Evolutionary conservation across 768 basidiomycete species (phyloP), one percentile per base, ranked within the genome.

Genomic region (Lentinula raphanica): DNA sequence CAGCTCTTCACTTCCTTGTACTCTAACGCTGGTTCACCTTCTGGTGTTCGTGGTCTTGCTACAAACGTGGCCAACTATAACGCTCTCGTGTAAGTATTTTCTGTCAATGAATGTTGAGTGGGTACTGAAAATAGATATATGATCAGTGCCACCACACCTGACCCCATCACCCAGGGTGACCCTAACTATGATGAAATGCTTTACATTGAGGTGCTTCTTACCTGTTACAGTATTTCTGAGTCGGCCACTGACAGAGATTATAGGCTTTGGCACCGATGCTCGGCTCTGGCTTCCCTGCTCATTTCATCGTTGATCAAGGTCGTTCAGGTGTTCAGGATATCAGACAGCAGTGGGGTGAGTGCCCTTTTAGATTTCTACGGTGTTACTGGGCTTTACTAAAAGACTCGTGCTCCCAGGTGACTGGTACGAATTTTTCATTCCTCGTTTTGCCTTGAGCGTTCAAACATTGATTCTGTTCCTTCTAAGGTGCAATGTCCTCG

Each of bases 281-380:
- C 51, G 60, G 66, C 12, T 65, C 67, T 8, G 32, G 32, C 8
- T 85, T 81, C 78, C 76, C 77, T 50, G 82, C 82, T 35, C 76
- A 81, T 64, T 86, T 85, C 73, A 81, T 86, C 67, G 83, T 86
- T 57, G 85, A 86, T 71, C 83, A 85, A 73, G 80, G 81, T 58
- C 84, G 85, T 58, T 79, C 83, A 38, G 85, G 85, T 68, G 74
- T 76, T 19, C 84, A 86, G 72, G 79, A 82, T 72, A 74, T 86
- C 69, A 81, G 84, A 54, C 66, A 75, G 25, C 68, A 72, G 61
- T 85, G 84, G 84, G 84, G 84, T 53, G 28, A 39, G 36, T 19
- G 17, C 17, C 12, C 23, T 19, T 25, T 7, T 13, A 35, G 3
- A 35, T n/a, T n/a, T n/a, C n/a, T n/a, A n/a, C n/a, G n/a, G n/a